Evolutionary conservation across 495 filamentous ascomycete species (phyloP).

Genomic region (Aspergillus funiculosus): DNA sequence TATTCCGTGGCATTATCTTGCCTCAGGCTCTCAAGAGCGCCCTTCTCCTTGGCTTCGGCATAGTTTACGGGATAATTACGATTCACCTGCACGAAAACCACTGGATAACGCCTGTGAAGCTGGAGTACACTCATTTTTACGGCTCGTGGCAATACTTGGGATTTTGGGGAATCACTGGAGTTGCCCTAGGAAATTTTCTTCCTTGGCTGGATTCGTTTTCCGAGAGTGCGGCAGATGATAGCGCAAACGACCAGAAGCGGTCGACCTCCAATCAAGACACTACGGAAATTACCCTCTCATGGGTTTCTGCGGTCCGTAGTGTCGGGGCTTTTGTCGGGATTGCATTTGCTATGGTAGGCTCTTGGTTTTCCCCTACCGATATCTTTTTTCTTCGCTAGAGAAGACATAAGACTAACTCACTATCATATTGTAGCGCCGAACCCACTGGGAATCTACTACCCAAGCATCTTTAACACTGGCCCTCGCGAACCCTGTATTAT

Average conservation of each 20-base stretch:
- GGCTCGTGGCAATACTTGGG: slow-evolving; percentile 64
- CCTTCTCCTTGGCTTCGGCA: slow-evolving; percentile 73
- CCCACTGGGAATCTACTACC: slow-evolving; percentile 89
- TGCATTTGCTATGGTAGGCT: slow-evolving; percentile 86
- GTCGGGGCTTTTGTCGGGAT: slow-evolving; percentile 94
- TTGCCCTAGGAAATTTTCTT: slow-evolving; percentile 68
- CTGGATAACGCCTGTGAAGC: slow-evolving; percentile 57
- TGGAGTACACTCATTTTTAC: slow-evolving; percentile 51
- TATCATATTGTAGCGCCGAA: slow-evolving; percentile 54
- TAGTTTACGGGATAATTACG: slow-evolving; percentile 79
- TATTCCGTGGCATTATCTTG: slow-evolving; percentile 42
- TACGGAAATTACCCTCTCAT: slow-evolving; percentile 51
- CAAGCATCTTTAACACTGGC: slow-evolving; percentile 89
- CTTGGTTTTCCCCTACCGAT: not conserved
- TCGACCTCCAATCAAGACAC: slow-evolving; percentile 24
- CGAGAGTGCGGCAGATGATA: slow-evolving; percentile 27
- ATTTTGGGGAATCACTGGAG: slow-evolving; percentile 77
- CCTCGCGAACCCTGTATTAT: slow-evolving; percentile 87
- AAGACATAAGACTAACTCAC: slow-evolving; percentile 15
- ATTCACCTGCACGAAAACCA: slow-evolving; percentile 72
- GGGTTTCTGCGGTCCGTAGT: slow-evolving; percentile 76
- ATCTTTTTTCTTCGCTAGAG: not conserved
- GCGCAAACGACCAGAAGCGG: slow-evolving; percentile 20
- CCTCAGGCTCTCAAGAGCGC: slow-evolving; percentile 49
- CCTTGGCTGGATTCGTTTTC: slow-evolving; percentile 78